phyloP scores from a whole-genome alignment of 176 grass and related monocot genomes.

The Tuctoria greenei region DNA sequence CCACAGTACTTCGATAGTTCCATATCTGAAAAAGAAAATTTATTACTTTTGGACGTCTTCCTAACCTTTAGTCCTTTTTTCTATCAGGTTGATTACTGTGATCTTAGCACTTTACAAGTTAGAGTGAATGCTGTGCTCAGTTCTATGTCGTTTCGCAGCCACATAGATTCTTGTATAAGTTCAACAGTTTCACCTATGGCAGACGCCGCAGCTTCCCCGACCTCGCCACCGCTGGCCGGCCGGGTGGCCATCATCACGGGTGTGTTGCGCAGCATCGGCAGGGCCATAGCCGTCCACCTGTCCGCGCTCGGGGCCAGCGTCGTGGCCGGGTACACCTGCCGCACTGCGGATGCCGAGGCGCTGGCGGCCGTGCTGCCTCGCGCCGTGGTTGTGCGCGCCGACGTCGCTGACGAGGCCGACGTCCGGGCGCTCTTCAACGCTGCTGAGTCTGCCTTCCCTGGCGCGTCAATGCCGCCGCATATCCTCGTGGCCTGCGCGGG shows the following conservation, averaged over 20 bases:
- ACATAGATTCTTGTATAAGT: constrained; percentile 3
- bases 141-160: neutral
- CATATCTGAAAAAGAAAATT: neutral
- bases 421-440: constrained; percentile 59
- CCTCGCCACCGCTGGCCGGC: constrained; percentile 25
- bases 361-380: constrained; percentile 24
- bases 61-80: constrained; percentile 28
- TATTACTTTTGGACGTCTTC: constrained; percentile 15
- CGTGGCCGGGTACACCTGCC: constrained; percentile 46
- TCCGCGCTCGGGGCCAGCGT: constrained; percentile 59
- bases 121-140: constrained; percentile 34
- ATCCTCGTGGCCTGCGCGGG: constrained; percentile 55
- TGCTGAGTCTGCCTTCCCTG: constrained; percentile 34
- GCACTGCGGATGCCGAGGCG: constrained; percentile 24
- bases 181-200: too few species aligned
- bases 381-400: constrained; percentile 22
- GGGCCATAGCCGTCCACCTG: constrained; percentile 54
- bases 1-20: neutral
- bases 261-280: constrained; percentile 33
- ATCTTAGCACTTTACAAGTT: constrained; percentile 31
- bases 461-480: constrained; percentile 45
- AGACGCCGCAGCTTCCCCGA: neutral
- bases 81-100: constrained; percentile 41
- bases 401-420: constrained; percentile 31
- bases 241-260: constrained; percentile 51